Conservation (phyloP, 2,329 filamentous ascomycete species). For the Nemania sp. region DNA sequence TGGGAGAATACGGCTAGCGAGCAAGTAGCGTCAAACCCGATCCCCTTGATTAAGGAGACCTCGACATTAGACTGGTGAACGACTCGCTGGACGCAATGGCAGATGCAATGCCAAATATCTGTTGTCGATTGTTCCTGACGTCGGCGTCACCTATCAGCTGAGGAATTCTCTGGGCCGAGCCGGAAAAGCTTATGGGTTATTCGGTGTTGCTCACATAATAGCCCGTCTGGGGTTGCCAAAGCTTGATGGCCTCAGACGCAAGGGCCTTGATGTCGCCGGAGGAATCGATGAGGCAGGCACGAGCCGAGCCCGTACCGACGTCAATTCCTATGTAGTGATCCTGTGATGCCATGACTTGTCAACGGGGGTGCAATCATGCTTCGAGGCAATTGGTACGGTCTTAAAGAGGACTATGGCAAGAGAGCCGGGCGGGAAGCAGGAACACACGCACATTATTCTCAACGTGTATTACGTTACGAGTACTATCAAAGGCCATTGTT, state of each 20-base stretch:
- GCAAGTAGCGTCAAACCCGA: conserved; percentile 98
- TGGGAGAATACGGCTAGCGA: conserved; percentile 88
- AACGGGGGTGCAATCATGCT: conserved; percentile 25
- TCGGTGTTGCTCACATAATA: conserved; percentile 63
- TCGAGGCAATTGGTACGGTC: too few relatives aligned
- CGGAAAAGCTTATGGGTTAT: neutral
- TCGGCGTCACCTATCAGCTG: conserved; percentile 26
- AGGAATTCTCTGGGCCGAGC: neutral
- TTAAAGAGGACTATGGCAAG: neutral
- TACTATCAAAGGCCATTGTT: conserved; percentile 31
- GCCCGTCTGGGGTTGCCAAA: conserved; percentile 77
- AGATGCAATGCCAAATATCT: conserved; percentile 96
- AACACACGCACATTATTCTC: conserved; percentile 38
- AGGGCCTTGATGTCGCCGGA: conserved; percentile 83
- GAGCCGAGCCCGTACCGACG: conserved; percentile 92
- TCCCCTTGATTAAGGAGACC: conserved; percentile 75
- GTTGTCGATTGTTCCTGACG: conserved; percentile 89
- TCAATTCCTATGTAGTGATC: conserved; percentile 82
- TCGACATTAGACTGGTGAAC: conserved; percentile 81
- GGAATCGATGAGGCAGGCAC: conserved; percentile 92
- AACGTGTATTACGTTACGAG: conserved; percentile 40
- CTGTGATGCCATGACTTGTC: conserved; percentile 39
- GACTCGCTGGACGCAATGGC: conserved; percentile 80
- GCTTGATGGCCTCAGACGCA: conserved; percentile 74
- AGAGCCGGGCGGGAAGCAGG: neutral